A percentile compares a stretch with the other conserved stretches of the same genome.
These are phyloP conservation scores for Termitomyces titanicus DNA, from an alignment of 768 basidiomycete genomes.

Conservation along the genomic window DNA sequence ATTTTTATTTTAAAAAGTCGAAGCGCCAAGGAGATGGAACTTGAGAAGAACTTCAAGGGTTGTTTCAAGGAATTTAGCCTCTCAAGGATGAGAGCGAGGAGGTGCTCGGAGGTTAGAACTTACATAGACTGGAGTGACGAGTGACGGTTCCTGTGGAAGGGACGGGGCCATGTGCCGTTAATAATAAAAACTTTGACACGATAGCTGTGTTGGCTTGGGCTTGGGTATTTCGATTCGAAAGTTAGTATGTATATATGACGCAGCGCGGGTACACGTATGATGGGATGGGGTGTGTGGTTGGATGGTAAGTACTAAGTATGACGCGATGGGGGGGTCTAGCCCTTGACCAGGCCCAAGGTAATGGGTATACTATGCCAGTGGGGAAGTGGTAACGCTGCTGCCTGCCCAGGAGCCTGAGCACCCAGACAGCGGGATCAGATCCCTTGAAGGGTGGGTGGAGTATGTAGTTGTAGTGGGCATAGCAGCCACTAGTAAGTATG, in stretches of 20 bases:
- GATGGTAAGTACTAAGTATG: too few species aligned
- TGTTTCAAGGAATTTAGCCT: too few species aligned
- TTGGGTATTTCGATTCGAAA: too few species aligned
- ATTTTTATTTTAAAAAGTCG: neutral
- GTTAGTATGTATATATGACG: constrained; percentile 8
- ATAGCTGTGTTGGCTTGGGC: constrained; percentile 6
- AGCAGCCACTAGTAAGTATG: neutral
- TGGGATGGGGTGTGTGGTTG: too few species aligned
- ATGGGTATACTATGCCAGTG: too few species aligned
- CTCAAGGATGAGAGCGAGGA: too few species aligned
- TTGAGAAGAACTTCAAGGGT: too few species aligned
- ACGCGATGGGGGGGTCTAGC: too few species aligned
- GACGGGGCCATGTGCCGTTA: neutral
- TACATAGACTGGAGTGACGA: too few species aligned
- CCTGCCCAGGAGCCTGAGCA: neutral
- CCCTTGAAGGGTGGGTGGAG: neutral
- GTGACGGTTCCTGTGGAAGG: constrained; percentile 6
- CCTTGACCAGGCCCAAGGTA: neutral
- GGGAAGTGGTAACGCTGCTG: neutral
- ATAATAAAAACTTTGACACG: too few species aligned
- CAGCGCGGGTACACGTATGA: too few species aligned
- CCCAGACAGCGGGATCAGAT: neutral
- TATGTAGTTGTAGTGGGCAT: too few species aligned
- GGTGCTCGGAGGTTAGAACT: constrained; percentile 7
- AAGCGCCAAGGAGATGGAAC: neutral